phyloP scores from a whole-genome alignment of 108 stramenopile species.

The Asterionellopsis glacialis region DNA sequence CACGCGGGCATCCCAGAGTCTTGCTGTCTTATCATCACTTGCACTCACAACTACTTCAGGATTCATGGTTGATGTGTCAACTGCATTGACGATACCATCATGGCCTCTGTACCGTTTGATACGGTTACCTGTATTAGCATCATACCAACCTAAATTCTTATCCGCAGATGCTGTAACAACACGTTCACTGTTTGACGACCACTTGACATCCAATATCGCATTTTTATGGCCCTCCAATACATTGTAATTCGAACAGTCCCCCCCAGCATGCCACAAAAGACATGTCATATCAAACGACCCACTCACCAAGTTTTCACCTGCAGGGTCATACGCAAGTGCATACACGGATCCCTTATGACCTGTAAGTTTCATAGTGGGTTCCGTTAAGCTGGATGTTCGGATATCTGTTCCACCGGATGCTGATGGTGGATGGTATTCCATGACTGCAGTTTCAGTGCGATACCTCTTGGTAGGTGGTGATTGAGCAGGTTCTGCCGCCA shows the following conservation, averaged over 20 bases:
- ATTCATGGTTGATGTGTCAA: conserved; percentile 14
- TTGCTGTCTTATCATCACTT: conserved; percentile 68
- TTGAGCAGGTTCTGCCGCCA: too few species aligned
- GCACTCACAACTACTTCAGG: conserved; percentile 51
- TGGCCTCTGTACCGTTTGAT: conserved; percentile 51
- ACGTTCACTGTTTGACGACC: conserved; percentile 36
- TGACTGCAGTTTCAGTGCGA: too few species aligned
- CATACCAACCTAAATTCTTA: conserved; percentile 71
- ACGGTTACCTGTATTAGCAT: conserved; percentile 53
- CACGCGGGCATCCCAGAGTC: conserved; percentile 74
- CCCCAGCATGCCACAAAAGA: conserved; percentile 76
- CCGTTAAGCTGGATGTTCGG: conserved; percentile 59
- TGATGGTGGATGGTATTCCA: not conserved
- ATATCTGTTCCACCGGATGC: conserved; percentile 6
- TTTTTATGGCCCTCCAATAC: conserved; percentile 84
- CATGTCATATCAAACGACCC: conserved; percentile 73
- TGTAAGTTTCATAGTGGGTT: conserved; percentile 80
- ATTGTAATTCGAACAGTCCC: conserved; percentile 76
- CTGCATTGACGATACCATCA: conserved; percentile 60
- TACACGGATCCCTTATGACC: conserved; percentile 89
- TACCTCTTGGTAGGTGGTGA: too few species aligned
- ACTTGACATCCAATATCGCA: conserved; percentile 78
- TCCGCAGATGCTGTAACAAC: conserved; percentile 79
- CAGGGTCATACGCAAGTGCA: conserved; percentile 66
- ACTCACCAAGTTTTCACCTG: conserved; percentile 59